Conservation (phyloP, 306 rosid species). For the Cucurbita argyrosperma region DNA sequence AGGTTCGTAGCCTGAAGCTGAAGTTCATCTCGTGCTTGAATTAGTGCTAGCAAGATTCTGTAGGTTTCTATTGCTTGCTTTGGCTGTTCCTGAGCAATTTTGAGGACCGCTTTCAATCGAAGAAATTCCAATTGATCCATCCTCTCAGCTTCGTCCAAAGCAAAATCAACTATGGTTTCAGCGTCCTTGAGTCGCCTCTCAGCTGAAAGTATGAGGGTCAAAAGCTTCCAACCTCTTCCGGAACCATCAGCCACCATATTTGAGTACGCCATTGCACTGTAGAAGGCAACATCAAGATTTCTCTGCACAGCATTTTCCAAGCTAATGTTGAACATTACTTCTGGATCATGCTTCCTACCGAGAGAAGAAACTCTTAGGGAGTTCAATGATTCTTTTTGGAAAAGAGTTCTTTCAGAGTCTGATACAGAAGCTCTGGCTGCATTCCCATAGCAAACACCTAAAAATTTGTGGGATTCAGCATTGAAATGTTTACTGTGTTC, state of each 20-base stretch:
- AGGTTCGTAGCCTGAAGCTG: constrained; percentile 25
- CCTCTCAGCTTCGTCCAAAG: constrained; percentile 54
- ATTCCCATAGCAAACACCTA: constrained; percentile 62
- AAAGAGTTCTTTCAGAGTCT: constrained; percentile 53
- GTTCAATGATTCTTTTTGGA: constrained; percentile 56
- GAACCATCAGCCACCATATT: constrained; percentile 53
- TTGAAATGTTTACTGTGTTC: constrained; percentile 39
- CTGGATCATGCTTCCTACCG: constrained; percentile 32
- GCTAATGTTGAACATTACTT: constrained; percentile 46
- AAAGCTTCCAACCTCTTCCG: constrained; percentile 52
- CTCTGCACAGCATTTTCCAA: constrained; percentile 73
- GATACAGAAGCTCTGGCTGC: constrained; percentile 60
- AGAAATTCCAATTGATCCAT: constrained; percentile 69
- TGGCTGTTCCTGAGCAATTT: constrained; percentile 66
- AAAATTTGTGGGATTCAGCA: constrained; percentile 41
- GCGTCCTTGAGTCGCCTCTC: constrained; percentile 59
- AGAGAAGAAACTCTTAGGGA: constrained; percentile 34
- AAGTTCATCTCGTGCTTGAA: constrained; percentile 49
- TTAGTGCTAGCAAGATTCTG: constrained; percentile 60
- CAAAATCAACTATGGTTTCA: constrained; percentile 67
- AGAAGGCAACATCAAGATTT: constrained; percentile 52
- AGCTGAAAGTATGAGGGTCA: constrained; percentile 72
- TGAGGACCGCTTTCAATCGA: constrained; percentile 70
- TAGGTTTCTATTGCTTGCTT: constrained; percentile 87
- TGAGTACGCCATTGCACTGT: constrained; percentile 40